Percentiles rank a stretch among this genome's conserved stretches.
Conservation (phyloP, 257 asterid genomes). For the Cynanchum wilfordii region DNA sequence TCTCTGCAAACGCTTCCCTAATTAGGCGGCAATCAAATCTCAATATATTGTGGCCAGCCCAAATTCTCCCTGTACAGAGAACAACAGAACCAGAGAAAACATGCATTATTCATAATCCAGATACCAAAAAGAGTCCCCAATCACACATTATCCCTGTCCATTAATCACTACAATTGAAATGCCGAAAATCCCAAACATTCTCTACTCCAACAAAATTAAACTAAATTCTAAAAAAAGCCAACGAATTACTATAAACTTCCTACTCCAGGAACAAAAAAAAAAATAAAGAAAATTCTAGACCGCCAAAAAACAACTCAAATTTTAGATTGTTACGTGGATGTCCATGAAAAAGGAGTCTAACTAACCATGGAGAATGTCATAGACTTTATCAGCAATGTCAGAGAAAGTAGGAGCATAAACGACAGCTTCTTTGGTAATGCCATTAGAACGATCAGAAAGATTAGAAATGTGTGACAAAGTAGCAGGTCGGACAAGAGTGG, state of each 20-base stretch:
- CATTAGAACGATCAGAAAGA: conserved; percentile 79
- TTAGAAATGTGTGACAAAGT: conserved; percentile 57
- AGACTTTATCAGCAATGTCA: conserved; percentile 69
- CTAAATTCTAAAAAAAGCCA: not conserved
- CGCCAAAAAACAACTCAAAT: not conserved
- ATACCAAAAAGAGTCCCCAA: not conserved
- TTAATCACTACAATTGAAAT: not conserved
- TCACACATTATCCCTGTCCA: not conserved
- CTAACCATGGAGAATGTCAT: conserved; percentile 75
- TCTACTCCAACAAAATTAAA: not conserved
- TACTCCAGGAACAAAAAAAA: too few relatives aligned
- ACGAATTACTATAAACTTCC: not conserved
- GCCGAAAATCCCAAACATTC: not conserved
- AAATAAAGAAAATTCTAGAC: not conserved
- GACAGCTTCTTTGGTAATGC: conserved; percentile 62
- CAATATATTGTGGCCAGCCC: conserved; percentile 33
- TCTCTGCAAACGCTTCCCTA: conserved; percentile 30
- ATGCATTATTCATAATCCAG: not conserved
- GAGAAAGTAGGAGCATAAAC: conserved; percentile 67
- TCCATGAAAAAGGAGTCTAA: not conserved
- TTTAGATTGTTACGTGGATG: not conserved
- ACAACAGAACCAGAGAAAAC: not conserved
- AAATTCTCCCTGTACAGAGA: conserved; percentile 21
- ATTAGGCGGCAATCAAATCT: conserved; percentile 27
- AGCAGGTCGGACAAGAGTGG: conserved; percentile 70